Evolutionary conservation across 352 stramenopile genomes (phyloP).

Genomic region (Globisporangium irregulare): DNA sequence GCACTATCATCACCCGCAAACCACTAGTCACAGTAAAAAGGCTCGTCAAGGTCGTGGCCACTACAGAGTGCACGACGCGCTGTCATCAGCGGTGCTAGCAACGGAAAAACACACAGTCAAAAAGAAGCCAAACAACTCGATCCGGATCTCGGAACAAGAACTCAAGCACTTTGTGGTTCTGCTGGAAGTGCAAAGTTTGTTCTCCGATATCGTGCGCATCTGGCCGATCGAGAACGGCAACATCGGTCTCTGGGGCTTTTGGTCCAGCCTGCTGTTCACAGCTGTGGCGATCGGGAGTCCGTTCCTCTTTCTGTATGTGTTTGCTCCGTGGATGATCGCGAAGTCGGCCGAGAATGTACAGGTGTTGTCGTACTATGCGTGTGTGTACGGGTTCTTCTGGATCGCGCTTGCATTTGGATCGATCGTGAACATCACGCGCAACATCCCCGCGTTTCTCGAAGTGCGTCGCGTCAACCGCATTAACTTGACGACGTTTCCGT

Average conservation of each 20-base stretch:
- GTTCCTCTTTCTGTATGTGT: slow-evolving; percentile 22
- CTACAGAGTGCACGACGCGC: background rate
- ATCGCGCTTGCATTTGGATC: slow-evolving; percentile 27
- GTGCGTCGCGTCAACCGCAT: slow-evolving; percentile 30
- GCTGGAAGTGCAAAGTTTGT: slow-evolving; percentile 21
- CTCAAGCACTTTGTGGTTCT: slow-evolving; percentile 29
- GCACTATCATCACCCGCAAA: background rate
- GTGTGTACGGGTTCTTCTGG: slow-evolving; percentile 26
- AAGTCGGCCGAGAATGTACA: slow-evolving; percentile 3
- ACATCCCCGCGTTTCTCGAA: slow-evolving; percentile 32
- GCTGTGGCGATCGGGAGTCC: slow-evolving; percentile 20
- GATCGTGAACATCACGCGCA: slow-evolving; percentile 25
- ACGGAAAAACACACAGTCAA: background rate
- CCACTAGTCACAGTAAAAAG: background rate
- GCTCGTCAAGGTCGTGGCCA: background rate
- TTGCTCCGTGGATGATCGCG: slow-evolving; percentile 19
- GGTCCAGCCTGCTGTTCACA: slow-evolving; percentile 32
- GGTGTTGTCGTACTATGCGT: slow-evolving; percentile 24
- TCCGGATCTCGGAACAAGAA: slow-evolving; percentile 27
- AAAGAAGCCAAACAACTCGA: slow-evolving; percentile 6
- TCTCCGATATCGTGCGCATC: slow-evolving; percentile 26
- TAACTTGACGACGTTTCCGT: slow-evolving; percentile 32
- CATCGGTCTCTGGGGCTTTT: slow-evolving; percentile 32
- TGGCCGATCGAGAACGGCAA: slow-evolving; percentile 37
- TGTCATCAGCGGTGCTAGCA: background rate